Evolutionary conservation across 1,139 yeast species (phyloP).

Genomic region (Diutina pseudorugosa): DNA sequence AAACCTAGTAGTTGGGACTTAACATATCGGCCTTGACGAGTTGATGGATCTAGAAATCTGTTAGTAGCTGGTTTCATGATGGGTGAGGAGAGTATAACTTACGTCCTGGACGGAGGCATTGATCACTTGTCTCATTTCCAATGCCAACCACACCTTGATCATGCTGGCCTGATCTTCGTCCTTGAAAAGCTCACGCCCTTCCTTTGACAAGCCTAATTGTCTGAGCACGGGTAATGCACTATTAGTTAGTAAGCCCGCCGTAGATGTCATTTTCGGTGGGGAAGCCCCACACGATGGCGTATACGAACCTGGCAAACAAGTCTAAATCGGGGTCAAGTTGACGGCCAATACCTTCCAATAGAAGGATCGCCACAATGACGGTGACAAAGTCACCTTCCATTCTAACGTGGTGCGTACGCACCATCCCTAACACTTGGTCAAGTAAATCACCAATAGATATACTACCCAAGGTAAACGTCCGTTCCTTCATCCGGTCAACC

Average conservation of each 20-base stretch:
- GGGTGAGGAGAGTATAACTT: slow-evolving; percentile 16
- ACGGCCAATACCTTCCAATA: slow-evolving; percentile 90
- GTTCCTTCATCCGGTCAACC: slow-evolving; percentile 67
- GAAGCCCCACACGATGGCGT: slow-evolving; percentile 45
- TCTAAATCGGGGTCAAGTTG: slow-evolving; percentile 88
- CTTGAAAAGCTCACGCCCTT: slow-evolving; percentile 45
- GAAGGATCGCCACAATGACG: slow-evolving; percentile 79
- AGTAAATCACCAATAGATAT: slow-evolving; percentile 85
- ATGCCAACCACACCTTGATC: slow-evolving; percentile 85
- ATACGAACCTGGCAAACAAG: slow-evolving; percentile 88
- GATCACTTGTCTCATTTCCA: slow-evolving; percentile 82
- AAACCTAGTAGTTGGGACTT: slow-evolving; percentile 28
- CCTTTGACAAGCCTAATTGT: slow-evolving; percentile 62
- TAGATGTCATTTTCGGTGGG: slow-evolving; percentile 26
- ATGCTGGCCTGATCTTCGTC: slow-evolving; percentile 57
- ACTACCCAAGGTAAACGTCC: slow-evolving; percentile 88
- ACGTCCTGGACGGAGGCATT: slow-evolving; percentile 77
- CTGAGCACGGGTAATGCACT: slow-evolving; percentile 85
- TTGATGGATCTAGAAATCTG: slow-evolving; percentile 28
- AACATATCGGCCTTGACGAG: slow-evolving; percentile 40
- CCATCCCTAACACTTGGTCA: slow-evolving; percentile 83
- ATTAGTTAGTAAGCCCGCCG: slow-evolving; percentile 16
- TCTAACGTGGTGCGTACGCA: slow-evolving; percentile 84
- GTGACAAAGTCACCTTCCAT: slow-evolving; percentile 97
- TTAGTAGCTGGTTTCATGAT: slow-evolving; percentile 11